Evolutionary conservation across 164 flowering plant species (phyloP).

Genomic region (Stephania japonica): DNA sequence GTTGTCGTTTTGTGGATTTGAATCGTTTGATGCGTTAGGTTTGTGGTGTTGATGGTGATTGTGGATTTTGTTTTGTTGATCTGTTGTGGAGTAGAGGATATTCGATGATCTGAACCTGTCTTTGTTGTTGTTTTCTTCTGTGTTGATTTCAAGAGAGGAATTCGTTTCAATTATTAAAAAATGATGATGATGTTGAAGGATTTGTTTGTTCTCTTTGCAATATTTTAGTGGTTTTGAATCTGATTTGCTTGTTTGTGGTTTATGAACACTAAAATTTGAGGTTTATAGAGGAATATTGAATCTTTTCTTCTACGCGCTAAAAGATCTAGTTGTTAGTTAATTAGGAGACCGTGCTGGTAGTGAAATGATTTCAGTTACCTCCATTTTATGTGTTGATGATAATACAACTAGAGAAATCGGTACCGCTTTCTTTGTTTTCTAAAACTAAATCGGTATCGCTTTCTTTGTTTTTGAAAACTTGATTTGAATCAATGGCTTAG

Average conservation of each 20-base stretch:
- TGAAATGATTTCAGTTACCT: neutral
- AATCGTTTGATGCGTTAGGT: neutral
- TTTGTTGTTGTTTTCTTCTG: too few relatives aligned
- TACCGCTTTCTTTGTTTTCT: neutral
- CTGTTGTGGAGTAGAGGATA: neutral
- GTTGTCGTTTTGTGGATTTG: too few relatives aligned
- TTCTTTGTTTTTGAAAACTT: neutral
- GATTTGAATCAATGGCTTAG: neutral
- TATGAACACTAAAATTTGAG: too few relatives aligned
- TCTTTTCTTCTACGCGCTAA: too few relatives aligned
- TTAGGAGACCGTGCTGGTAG: neutral
- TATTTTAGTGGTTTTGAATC: too few relatives aligned
- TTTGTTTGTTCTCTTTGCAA: too few relatives aligned
- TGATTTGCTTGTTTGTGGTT: too few relatives aligned
- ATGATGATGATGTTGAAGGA: too few relatives aligned
- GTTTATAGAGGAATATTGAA: too few relatives aligned
- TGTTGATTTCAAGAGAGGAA: neutral
- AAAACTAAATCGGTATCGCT: neutral
- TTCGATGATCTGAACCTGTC: neutral
- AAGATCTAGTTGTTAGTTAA: neutral
- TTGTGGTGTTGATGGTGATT: neutral
- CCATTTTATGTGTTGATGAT: neutral
- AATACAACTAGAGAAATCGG: neutral
- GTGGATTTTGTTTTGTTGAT: neutral
- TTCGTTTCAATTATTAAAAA: too few relatives aligned